Evolutionary conservation across 495 filamentous ascomycete species (phyloP).

Genomic region (Penicillium paxilli): DNA sequence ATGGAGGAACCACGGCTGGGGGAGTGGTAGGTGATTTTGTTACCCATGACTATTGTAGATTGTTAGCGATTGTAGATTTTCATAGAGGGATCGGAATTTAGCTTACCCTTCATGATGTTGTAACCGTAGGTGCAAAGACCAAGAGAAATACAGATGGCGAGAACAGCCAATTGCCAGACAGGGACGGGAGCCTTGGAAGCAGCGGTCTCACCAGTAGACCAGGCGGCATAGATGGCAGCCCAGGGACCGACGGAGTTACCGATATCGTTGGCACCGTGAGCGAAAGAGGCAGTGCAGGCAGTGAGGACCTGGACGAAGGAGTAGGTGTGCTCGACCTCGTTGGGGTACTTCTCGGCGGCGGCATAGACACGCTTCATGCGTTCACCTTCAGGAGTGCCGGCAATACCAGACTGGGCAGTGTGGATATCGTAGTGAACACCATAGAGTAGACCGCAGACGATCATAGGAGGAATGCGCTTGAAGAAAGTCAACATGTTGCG

Average conservation of each 20-base stretch:
- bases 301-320: slow-evolving; percentile 75
- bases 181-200: slow-evolving; percentile 53
- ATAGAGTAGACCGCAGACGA: slow-evolving; percentile 58
- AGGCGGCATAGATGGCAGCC: slow-evolving; percentile 68
- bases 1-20: slow-evolving; percentile 62
- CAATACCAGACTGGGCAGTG: slow-evolving; percentile 61
- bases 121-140: slow-evolving; percentile 66
- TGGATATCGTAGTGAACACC: slow-evolving; percentile 75
- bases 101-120: slow-evolving; percentile 65
- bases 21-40: slow-evolving; percentile 67
- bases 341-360: slow-evolving; percentile 65
- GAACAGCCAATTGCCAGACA: slow-evolving; percentile 60
- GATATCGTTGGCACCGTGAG: slow-evolving; percentile 81
- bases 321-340: slow-evolving; percentile 74
- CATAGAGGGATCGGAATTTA: neutral
- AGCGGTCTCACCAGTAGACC: slow-evolving; percentile 52
- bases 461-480: slow-evolving; percentile 61
- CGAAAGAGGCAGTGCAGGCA: slow-evolving; percentile 73
- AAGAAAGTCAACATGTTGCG: slow-evolving; percentile 59
- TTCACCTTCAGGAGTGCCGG: slow-evolving; percentile 64
- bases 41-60: slow-evolving; percentile 54
- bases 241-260: slow-evolving; percentile 75
- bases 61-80: slow-evolving; percentile 19
- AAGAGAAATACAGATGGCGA: slow-evolving; percentile 51
- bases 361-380: slow-evolving; percentile 63